These are phyloP conservation scores for Paraphaeosphaeria minitans DNA, from an alignment of 2,329 filamentous ascomycete species.

Conservation along the genomic window DNA sequence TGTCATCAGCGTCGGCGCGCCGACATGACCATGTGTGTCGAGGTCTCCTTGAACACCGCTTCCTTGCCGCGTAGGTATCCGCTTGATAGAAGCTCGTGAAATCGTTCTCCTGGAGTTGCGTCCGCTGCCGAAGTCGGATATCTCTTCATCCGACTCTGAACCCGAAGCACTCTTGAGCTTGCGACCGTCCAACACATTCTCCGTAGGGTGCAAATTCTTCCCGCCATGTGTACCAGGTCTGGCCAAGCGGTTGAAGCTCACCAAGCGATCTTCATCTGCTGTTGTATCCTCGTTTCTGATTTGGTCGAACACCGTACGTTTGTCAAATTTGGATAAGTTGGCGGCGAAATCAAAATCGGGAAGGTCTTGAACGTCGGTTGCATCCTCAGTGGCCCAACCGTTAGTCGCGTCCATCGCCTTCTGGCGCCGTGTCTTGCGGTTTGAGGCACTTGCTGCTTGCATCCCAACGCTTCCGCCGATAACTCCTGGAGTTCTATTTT, in stretches of 20 bases:
- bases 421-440: conserved; percentile 53
- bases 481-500: conserved; percentile 42
- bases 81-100: conserved; percentile 48
- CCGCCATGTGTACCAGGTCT: conserved; percentile 63
- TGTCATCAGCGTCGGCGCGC: conserved; percentile 36
- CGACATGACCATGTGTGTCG: conserved; percentile 31
- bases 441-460: conserved; percentile 44
- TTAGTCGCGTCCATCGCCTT: conserved; percentile 65
- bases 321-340: conserved; percentile 93
- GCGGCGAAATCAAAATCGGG: conserved; percentile 93
- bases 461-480: conserved; percentile 46
- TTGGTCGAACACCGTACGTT: conserved; percentile 87
- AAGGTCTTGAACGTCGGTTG: conserved; percentile 90
- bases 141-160: conserved; percentile 42
- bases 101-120: conserved; percentile 46
- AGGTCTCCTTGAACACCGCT: conserved; percentile 48
- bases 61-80: conserved; percentile 45
- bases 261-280: conserved; percentile 88
- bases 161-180: conserved; percentile 42
- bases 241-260: conserved; percentile 78
- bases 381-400: conserved; percentile 95
- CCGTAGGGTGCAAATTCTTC: conserved; percentile 88
- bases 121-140: conserved; percentile 45
- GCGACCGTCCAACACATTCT: conserved; percentile 79
- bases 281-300: conserved; percentile 87